Evolutionary conservation across 805 yeast genomes (phyloP).

Genomic region (Metschnikowia cubensis): DNA sequence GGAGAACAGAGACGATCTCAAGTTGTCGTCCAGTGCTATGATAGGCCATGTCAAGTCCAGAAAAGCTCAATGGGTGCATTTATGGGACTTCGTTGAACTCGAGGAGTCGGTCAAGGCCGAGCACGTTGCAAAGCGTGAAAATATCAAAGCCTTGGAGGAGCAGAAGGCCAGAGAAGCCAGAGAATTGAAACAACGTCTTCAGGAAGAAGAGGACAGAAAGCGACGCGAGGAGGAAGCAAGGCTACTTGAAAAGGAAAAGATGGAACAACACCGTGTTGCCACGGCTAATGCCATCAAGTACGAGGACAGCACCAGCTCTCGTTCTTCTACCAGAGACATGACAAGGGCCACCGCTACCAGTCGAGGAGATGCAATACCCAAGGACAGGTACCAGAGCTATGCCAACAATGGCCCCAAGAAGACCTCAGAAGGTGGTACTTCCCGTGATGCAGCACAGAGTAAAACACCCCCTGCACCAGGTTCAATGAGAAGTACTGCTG

Average conservation of each 20-base stretch:
- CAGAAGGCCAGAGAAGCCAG: conserved; percentile 13
- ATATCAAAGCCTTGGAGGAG: conserved; percentile 16
- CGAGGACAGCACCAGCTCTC: conserved; percentile 16
- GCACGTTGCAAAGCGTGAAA: conserved; percentile 23
- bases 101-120: conserved; percentile 38
- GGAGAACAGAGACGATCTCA: conserved; percentile 77
- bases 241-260: conserved; percentile 4
- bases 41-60: conserved; percentile 61
- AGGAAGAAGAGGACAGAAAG: conserved; percentile 14
- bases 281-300: conserved; percentile 16
- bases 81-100: conserved; percentile 56
- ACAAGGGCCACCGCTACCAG: conserved; percentile 13
- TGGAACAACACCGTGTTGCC: conserved; percentile 6
- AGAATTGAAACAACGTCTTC: conserved; percentile 10
- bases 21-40: conserved; percentile 69
- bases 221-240: conserved; percentile 10
- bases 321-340: conserved; percentile 10
- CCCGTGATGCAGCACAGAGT: neutral
- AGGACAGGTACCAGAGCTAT: conserved; percentile 32
- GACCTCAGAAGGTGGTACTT: neutral
- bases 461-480: neutral
- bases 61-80: conserved; percentile 45
- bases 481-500: neutral
- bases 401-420: conserved; percentile 10
- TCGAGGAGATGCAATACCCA: conserved; percentile 6